Evolutionary conservation across 225 moss, liverwort and hornwort genomes (phyloP).

Genomic region (Bryum argenteum): DNA sequence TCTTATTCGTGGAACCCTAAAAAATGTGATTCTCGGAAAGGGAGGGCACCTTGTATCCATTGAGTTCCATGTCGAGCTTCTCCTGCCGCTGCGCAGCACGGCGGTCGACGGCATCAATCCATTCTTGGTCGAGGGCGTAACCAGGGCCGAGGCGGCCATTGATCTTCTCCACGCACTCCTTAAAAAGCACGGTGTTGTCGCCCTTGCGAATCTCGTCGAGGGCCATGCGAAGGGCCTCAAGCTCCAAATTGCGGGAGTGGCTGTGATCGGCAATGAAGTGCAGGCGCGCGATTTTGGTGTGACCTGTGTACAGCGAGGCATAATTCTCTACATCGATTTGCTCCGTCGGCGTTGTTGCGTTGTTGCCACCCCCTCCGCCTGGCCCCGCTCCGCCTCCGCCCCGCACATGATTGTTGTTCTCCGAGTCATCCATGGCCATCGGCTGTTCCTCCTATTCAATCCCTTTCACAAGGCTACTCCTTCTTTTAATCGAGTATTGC

Average conservation of each 20-base stretch:
- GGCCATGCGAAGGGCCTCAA: conserved; percentile 94
- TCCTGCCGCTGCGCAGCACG: conserved; percentile 86
- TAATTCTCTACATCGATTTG: conserved; percentile 97
- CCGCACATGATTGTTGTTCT: conserved; percentile 42
- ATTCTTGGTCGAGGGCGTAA: conserved; percentile 84
- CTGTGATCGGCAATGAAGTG: conserved; percentile 93
- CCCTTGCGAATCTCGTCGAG: conserved; percentile 93
- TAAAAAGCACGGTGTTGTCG: conserved; percentile 80
- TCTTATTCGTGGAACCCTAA: conserved; percentile 10
- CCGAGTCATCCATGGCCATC: conserved; percentile 57
- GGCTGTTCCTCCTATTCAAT: not conserved
- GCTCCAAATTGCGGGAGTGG: conserved; percentile 77
- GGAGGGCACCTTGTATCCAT: conserved; percentile 79
- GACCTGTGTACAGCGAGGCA: conserved; percentile 85
- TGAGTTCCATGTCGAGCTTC: conserved; percentile 95
- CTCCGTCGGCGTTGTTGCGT: conserved; percentile 51
- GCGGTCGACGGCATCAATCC: conserved; percentile 87
- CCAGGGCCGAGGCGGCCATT: conserved; percentile 70
- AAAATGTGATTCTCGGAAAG: not conserved
- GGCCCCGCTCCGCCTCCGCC: conserved; percentile 19
- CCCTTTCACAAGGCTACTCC: not conserved
- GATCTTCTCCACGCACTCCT: conserved; percentile 90
- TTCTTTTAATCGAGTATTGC: not conserved
- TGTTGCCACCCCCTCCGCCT: not conserved
- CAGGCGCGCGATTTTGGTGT: conserved; percentile 89